phyloP scores from a whole-genome alignment of 345 rosid genomes.

The Eucalyptus guilfoylei region DNA sequence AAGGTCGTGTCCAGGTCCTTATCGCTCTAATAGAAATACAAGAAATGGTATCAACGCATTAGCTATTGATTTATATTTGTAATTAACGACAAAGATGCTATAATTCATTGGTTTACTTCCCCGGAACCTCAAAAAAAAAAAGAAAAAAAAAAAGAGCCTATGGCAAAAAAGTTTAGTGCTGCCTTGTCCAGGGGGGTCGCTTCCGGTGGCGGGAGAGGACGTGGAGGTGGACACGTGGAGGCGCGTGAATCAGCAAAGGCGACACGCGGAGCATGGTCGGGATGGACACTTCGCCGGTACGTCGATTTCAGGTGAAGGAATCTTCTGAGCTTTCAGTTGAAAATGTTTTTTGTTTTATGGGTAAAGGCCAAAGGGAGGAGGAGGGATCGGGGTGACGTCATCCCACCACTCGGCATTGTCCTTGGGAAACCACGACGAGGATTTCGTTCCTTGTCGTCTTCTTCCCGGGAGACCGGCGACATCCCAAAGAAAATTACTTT shows the following conservation, averaged over 20 bases:
- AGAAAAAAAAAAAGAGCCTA: not conserved
- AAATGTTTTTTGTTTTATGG: not conserved
- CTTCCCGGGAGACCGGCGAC: not conserved
- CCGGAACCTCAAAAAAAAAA: not conserved
- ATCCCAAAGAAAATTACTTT: not conserved
- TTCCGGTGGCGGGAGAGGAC: not conserved
- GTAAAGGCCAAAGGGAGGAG: not conserved
- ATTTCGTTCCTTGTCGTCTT: not conserved
- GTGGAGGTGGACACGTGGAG: not conserved
- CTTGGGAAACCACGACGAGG: not conserved
- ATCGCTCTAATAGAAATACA: rapidly evolving
- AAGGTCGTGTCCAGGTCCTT: rapidly evolving
- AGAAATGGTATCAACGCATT: not conserved
- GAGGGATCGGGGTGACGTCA: not conserved
- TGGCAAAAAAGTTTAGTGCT: not conserved
- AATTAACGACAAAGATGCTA: not conserved
- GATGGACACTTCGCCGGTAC: not conserved
- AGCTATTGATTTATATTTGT: not conserved
- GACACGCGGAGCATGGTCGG: not conserved
- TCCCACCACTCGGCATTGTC: not conserved
- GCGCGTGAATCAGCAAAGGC: not conserved
- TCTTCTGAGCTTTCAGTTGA: not conserved
- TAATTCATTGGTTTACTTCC: not conserved
- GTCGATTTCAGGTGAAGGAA: not conserved
- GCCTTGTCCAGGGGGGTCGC: not conserved